Percentiles rank a stretch among this genome's conserved stretches.
Conservation (phyloP, 73 alveolate genomes). For the Diophrys appendiculata region DNA sequence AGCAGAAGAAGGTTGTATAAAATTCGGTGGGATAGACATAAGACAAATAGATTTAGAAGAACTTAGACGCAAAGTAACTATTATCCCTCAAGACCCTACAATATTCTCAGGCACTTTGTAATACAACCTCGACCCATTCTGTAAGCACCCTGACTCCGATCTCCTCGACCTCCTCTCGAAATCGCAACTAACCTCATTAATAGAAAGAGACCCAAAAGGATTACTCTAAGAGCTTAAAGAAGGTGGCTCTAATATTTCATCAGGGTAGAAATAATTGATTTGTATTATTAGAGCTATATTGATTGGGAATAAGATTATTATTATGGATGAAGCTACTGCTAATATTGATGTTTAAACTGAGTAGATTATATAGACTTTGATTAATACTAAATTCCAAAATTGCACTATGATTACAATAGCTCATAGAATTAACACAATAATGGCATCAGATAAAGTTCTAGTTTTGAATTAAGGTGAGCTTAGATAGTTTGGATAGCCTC, state of each 20-base stretch:
- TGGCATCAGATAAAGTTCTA: constrained; percentile 83
- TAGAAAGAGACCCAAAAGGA: constrained; percentile 5
- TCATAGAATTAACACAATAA: constrained; percentile 92
- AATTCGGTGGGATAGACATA: constrained; percentile 83
- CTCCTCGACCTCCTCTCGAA: background rate
- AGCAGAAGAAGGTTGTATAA: constrained; percentile 74
- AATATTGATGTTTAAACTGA: constrained; percentile 85
- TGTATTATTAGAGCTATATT: constrained; percentile 33
- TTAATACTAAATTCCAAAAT: constrained; percentile 74
- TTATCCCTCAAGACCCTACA: constrained; percentile 95
- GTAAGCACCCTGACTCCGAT: constrained; percentile 43
- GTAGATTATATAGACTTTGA: constrained; percentile 68
- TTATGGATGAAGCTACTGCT: constrained; percentile 95
- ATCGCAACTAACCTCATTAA: background rate
- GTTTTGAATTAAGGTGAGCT: constrained; percentile 86
- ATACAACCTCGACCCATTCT: constrained; percentile 93
- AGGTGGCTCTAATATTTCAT: constrained; percentile 12
- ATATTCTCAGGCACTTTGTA: constrained; percentile 90
- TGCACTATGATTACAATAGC: constrained; percentile 93
- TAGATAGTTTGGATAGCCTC: constrained; percentile 87
- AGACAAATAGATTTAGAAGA: constrained; percentile 64
- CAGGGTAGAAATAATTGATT: constrained; percentile 23
- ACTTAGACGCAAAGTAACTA: constrained; percentile 81
- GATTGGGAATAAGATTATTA: constrained; percentile 69
- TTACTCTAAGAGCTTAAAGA: constrained; percentile 7